Evolutionary conservation across 352 stramenopile species (phyloP), one percentile per base, ranked within the genome.

Genomic region (Plasmopara halstedii): DNA sequence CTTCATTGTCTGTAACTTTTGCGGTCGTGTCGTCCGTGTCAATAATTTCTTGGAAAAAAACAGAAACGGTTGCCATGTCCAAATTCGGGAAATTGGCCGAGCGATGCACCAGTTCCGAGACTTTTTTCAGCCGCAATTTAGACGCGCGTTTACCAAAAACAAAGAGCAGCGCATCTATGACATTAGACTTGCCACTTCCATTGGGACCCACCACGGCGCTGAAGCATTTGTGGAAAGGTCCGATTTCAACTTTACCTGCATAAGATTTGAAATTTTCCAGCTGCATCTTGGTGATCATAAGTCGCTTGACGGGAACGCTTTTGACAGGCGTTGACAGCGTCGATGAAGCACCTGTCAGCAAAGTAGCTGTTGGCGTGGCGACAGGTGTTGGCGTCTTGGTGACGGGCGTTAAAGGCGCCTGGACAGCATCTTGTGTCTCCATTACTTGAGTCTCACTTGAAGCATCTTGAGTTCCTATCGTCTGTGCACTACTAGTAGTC

Each of bases 191-290:
- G 41, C 97, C 97, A 46, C 91, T 98, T 32, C 96, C 97, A 64
- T 99, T 99, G 18, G 97, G 97, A 4, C 97, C 97, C 8, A 99
- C 95, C 18, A 99, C 92, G 14, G 89, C 88, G 45, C 86, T 98
- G 74, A 99, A 99, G 58, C 95, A 98, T 73, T 99, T 98, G 83
- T 99, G 95, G 71, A 99, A 99, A 19, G 96, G 96, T 0, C 97
- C 96, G 56, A 99, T 98, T 56, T 97, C 88, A 19, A 90, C 85
- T 33, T 85, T 71, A 0, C 96, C 96, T 4, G 95, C 97, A 70
- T 99, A 99, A 26, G 90, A 98, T 72, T 99, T 99, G 72, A 99
- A 99, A 64, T 99, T 99, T 67, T 99, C 92, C 37, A 99, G 64
- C 62, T 81, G 86, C 84, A 99, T 98, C 70, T 97, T 98, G 7